A percentile compares a stretch with the other conserved stretches of the same genome.
These are phyloP conservation scores for Takakia lepidozioides DNA, from an alignment of 225 moss, liverwort and hornwort species.

Conservation along the genomic window DNA sequence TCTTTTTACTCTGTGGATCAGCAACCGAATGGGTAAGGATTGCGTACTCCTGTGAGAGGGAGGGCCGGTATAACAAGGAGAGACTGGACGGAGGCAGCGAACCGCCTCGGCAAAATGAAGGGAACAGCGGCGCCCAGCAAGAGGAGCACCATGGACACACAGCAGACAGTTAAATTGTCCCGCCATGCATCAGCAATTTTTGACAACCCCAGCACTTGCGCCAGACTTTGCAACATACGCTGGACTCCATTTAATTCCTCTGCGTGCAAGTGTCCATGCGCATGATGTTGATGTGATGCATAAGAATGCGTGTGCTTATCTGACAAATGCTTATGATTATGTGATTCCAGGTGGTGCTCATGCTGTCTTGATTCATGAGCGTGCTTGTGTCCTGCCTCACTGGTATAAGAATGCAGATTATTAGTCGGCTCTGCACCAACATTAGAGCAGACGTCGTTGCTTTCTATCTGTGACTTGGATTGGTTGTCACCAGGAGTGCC, in stretches of 20 bases:
- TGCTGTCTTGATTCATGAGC: constrained; percentile 14
- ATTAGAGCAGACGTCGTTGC: too few species aligned
- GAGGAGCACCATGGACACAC: constrained; percentile 64
- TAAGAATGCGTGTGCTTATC: constrained; percentile 16
- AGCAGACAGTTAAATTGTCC: constrained; percentile 64
- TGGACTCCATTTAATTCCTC: constrained; percentile 56
- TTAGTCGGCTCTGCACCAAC: too few species aligned
- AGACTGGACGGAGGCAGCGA: constrained; percentile 45
- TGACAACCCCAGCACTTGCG: constrained; percentile 54
- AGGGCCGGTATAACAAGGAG: constrained; percentile 75
- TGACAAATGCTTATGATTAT: constrained; percentile 23
- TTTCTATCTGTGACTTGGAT: too few species aligned
- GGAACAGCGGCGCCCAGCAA: constrained; percentile 63
- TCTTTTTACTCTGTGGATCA: too few species aligned
- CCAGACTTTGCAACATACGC: constrained; percentile 44
- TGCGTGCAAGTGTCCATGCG: constrained; percentile 31
- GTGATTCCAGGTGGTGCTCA: constrained; percentile 16
- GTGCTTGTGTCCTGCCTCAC: too few species aligned
- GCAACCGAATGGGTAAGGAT: background rate
- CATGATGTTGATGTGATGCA: constrained; percentile 18
- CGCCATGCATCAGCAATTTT: constrained; percentile 71
- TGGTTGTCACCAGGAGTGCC: too few species aligned
- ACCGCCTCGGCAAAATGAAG: constrained; percentile 35
- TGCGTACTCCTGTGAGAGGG: constrained; percentile 78
- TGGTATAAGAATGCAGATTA: too few species aligned